phyloP scores from a whole-genome alignment of 2,329 filamentous ascomycete species.

The Geosmithia morbida region DNA sequence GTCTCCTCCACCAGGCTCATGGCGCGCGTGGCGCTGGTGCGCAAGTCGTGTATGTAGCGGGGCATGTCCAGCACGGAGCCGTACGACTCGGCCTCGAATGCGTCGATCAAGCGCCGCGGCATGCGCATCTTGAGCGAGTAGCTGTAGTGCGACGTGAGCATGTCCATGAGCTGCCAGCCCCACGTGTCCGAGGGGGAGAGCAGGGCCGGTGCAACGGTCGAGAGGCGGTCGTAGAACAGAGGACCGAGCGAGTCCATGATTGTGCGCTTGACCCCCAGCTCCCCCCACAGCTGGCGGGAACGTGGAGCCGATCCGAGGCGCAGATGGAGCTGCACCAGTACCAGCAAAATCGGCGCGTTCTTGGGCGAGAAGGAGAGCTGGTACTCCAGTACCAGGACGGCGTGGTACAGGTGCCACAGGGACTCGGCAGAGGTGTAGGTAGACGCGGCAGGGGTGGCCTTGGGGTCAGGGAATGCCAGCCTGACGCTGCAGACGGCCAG shows the following conservation, averaged over 20 bases:
- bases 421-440: constrained; percentile 5
- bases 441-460: background rate
- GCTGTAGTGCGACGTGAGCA: constrained; percentile 29
- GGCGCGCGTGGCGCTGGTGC: constrained; percentile 34
- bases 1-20: constrained; percentile 38
- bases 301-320: constrained; percentile 32
- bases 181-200: constrained; percentile 15
- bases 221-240: constrained; percentile 39
- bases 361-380: constrained; percentile 29
- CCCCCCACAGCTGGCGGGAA: constrained; percentile 32
- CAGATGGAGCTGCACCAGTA: constrained; percentile 37
- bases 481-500: constrained; percentile 18
- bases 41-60: constrained; percentile 25
- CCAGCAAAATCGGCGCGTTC: constrained; percentile 29
- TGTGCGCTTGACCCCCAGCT: constrained; percentile 39
- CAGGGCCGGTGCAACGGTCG: constrained; percentile 29
- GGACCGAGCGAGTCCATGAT: constrained; percentile 42
- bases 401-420: constrained; percentile 26
- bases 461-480: constrained; percentile 6
- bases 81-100: constrained; percentile 35
- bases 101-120: constrained; percentile 25
- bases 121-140: constrained; percentile 30
- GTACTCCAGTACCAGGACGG: constrained; percentile 32
- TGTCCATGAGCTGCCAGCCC: constrained; percentile 22
- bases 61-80: constrained; percentile 33